These are phyloP conservation scores for Geranomyces michiganensis DNA, from an alignment of 192 early-diverging fungal genomes.

Conservation along the genomic window DNA sequence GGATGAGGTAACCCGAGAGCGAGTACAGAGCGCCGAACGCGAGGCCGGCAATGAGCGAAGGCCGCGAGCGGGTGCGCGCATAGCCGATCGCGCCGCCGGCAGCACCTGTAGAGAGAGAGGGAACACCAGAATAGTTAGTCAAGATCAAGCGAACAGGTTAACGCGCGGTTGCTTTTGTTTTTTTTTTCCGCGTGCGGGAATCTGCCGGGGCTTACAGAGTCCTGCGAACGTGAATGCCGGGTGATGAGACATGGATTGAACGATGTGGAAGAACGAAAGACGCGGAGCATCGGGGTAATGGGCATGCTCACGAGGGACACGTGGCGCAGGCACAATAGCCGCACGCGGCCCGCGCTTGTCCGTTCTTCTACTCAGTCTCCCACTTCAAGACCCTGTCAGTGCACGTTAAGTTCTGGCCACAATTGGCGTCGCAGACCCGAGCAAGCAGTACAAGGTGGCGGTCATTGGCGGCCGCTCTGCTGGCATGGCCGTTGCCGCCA, in stretches of 20 bases:
- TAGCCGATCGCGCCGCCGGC: constrained; percentile 55
- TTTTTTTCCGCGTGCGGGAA: no score
- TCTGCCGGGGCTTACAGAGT: constrained; percentile 27
- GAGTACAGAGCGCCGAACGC: constrained; percentile 34
- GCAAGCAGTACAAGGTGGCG: constrained; percentile 9
- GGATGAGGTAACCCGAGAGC: constrained; percentile 45
- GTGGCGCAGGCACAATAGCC: no score
- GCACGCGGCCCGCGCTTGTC: no score
- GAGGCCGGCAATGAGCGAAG: constrained; percentile 56
- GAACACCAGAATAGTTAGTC: no score
- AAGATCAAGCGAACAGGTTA: no score
- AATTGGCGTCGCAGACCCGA: not conserved
- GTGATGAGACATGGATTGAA: constrained; percentile 33
- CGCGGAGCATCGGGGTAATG: no score
- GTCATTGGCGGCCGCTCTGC: constrained; percentile 26
- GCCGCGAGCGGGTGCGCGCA: constrained; percentile 34
- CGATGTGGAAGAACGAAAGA: not conserved
- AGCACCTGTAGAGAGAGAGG: constrained; percentile 34
- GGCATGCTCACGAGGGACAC: no score
- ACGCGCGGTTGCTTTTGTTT: no score
- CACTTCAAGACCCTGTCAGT: constrained; percentile 4
- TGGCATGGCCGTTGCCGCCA: constrained; percentile 21
- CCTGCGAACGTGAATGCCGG: constrained; percentile 35
- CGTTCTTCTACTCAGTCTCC: no score
- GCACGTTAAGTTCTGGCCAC: not conserved